Percentiles rank a stretch among this genome's conserved stretches.
phyloP scores from a whole-genome alignment of 805 yeast genomes.

The Barnettozyma sucrosica region DNA sequence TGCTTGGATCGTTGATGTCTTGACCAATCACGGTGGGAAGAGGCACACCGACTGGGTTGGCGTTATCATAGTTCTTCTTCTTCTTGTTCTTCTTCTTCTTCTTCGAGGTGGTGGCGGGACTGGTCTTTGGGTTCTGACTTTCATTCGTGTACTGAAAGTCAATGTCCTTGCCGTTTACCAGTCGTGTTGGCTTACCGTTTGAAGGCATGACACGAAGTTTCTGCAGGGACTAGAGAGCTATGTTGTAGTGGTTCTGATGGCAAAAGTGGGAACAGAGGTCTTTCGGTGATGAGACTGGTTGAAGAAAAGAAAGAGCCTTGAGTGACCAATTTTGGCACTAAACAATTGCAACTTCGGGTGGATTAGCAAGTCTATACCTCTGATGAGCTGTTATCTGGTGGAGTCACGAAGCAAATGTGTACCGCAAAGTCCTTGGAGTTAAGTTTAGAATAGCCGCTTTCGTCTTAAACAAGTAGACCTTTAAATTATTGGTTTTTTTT shows the following conservation, averaged over 20 bases:
- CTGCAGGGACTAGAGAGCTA: not conserved
- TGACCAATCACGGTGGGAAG: slow-evolving; percentile 16
- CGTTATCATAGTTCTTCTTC: slow-evolving; percentile 17
- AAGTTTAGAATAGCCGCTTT: not conserved
- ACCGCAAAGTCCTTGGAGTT: not conserved
- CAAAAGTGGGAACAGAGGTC: not conserved
- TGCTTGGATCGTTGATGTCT: slow-evolving; percentile 44
- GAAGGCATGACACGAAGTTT: not conserved
- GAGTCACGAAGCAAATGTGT: not conserved
- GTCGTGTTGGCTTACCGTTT: slow-evolving; percentile 7
- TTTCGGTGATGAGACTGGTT: not conserved
- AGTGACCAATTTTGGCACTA: not conserved
- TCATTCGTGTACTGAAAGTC: slow-evolving; percentile 27
- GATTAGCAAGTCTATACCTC: not conserved
- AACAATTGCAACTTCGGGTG: not conserved
- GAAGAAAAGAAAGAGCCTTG: not conserved
- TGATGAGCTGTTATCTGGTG: not conserved
- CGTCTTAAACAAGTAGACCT: not conserved
- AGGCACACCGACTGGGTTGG: not conserved
- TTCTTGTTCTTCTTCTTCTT: slow-evolving; percentile 32
- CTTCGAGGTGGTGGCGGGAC: slow-evolving; percentile 5
- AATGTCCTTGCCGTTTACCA: slow-evolving; percentile 27
- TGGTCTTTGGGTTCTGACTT: not conserved
- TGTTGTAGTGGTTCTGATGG: not conserved
- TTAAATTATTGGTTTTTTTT: not conserved